These are phyloP conservation scores for Pelargonium fulgidum DNA, from an alignment of 441 rosid species.

Conservation along the genomic window DNA sequence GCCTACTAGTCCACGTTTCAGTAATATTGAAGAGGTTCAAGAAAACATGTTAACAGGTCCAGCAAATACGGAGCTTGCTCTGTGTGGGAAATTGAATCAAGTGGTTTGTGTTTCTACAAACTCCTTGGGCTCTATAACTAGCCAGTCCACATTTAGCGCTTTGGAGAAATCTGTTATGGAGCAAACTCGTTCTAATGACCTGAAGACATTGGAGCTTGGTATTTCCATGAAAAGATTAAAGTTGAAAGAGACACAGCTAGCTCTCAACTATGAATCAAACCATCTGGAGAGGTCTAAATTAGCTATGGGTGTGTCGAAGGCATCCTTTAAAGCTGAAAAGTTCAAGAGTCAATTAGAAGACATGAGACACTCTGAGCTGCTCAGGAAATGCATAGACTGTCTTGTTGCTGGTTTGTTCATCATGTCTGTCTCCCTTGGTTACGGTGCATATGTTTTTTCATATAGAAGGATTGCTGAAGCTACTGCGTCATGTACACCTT, in stretches of 20 bases:
- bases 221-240: constrained; percentile 44
- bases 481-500: constrained; percentile 50
- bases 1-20: not conserved
- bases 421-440: constrained; percentile 51
- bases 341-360: constrained; percentile 69
- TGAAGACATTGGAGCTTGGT: constrained; percentile 59
- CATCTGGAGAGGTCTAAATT: constrained; percentile 52
- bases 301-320: constrained; percentile 55
- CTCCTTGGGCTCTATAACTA: constrained; percentile 24
- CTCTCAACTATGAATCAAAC: constrained; percentile 50
- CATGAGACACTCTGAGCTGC: constrained; percentile 60
- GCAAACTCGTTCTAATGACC: constrained; percentile 70
- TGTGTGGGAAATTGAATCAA: constrained; percentile 32
- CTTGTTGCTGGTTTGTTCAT: constrained; percentile 66
- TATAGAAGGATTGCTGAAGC: constrained; percentile 61
- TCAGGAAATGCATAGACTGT: constrained; percentile 55
- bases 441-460: constrained; percentile 63
- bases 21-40: constrained; percentile 33
- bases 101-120: constrained; percentile 32
- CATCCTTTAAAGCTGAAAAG: constrained; percentile 64
- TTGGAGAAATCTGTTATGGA: constrained; percentile 49
- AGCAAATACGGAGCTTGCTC: constrained; percentile 34
- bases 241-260: constrained; percentile 49
- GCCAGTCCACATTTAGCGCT: constrained; percentile 27
- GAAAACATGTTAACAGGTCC: constrained; percentile 27